Base-by-base conservation (phyloP, 805 yeast genomes). In the Jamesozyma jinghongensis region DNA sequence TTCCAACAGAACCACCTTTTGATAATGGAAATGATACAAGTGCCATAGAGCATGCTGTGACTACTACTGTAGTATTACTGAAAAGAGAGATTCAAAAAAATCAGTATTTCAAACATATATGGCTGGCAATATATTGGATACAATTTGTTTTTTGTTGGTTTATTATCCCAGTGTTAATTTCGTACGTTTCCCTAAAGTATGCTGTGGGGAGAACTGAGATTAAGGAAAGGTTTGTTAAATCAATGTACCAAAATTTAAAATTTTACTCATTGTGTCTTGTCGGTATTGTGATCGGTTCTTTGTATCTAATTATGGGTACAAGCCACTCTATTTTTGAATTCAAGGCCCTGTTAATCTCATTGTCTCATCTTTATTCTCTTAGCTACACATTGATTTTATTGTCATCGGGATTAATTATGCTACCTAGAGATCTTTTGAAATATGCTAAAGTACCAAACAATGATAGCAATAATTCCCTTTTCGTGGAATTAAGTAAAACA, bases 101-200 rank as follows among this genome's bases (percentile, higher is more conserved):
- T 26, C 51, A 44, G 25, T 45, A 46, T 32, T 47, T 51, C 25
- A 43, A 49, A 19, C 14, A 44, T 6, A 32, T 50, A 6, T 59
- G 64, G 64, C 32, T 49, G 14, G 19, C 47, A 12, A 48, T 59
- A 4, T 60, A 59, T 40, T 57, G 60, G 61, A 32, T 47, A 5
- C 59, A 60, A 40, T 60, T 59, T 34, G 37, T 51, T 2, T 32
- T 57, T 2, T 59, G 62, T 37, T 60, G 65, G 65, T 47, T 57
- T 25, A 37, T 54, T 19, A 44, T 60, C 11, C 65, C 65, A 5
- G 54, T 57, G 3, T 37, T 55, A 37, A 56, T 60, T 18, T 57
- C 63, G n/a, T 60, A 55, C 37, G 36, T 53, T 28, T 43, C 50
- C 6, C 40, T 57, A 35, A 56, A 55, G 38, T 60, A 56, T 43